Conservation (phyloP, 2,329 filamentous ascomycete genomes). For the Alternaria ventricosa region DNA sequence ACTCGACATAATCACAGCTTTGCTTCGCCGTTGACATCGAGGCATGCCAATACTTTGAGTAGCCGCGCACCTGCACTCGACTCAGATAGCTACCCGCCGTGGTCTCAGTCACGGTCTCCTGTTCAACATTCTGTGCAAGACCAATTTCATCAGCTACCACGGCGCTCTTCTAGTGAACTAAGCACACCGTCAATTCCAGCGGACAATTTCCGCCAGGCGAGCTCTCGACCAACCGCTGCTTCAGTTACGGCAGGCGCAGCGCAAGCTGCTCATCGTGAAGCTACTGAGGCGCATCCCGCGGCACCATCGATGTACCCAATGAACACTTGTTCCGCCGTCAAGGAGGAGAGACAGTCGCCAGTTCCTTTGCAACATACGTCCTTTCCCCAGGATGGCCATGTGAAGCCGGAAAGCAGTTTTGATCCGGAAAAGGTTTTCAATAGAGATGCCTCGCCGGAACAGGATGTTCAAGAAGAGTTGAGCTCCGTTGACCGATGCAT, state of each 20-base stretch:
- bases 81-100: neutral
- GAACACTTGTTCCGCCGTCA: neutral
- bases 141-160: neutral
- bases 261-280: neutral
- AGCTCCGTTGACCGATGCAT: conserved; percentile 28
- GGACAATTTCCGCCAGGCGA: neutral
- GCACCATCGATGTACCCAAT: neutral
- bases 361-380: neutral
- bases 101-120: neutral
- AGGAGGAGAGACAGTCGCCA: neutral
- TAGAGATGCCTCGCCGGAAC: conserved; percentile 15
- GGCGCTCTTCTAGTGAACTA: neutral
- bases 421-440: conserved; percentile 26
- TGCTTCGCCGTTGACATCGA: neutral
- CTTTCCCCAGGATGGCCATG: neutral
- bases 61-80: neutral
- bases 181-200: neutral
- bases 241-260: neutral
- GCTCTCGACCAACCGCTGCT: neutral
- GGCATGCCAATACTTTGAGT: neutral
- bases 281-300: neutral
- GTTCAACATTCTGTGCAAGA: neutral
- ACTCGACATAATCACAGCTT: neutral
- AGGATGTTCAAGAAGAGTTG: neutral
- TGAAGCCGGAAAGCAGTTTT: conserved; percentile 10